phyloP scores from a whole-genome alignment of 306 rosid genomes.

The Rosa rugosa region DNA sequence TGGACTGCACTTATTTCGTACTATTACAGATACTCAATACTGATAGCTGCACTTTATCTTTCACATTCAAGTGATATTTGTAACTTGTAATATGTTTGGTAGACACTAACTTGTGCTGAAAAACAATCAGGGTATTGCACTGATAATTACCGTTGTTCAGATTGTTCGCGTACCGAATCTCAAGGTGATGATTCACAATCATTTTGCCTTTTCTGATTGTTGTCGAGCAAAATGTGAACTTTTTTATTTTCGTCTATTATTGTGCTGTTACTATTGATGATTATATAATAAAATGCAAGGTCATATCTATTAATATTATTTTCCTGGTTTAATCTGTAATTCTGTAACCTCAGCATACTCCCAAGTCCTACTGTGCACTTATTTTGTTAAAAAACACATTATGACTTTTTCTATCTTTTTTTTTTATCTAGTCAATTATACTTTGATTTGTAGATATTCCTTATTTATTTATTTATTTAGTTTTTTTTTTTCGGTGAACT shows the following conservation, averaged over 20 bases:
- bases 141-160: constrained; percentile 97
- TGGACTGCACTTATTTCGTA: background rate
- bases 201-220: constrained; percentile 8
- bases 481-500: no score
- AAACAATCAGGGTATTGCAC: constrained; percentile 68
- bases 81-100: constrained; percentile 5
- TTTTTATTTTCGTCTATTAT: background rate
- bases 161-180: constrained; percentile 96
- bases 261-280: background rate
- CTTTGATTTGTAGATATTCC: no score
- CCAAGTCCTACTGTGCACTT: no score
- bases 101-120: constrained; percentile 16
- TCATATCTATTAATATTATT: background rate
- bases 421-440: no score
- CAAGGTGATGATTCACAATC: constrained; percentile 57
- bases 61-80: background rate
- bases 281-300: background rate
- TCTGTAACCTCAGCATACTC: no score
- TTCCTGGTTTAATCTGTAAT: background rate
- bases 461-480: no score
- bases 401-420: no score
- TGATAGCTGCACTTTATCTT: background rate
- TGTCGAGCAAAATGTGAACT: background rate
- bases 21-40: background rate
- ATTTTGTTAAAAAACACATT: no score